phyloP scores from a whole-genome alignment of 176 grass and related monocot species.

The Urochloa ruziziensis region DNA sequence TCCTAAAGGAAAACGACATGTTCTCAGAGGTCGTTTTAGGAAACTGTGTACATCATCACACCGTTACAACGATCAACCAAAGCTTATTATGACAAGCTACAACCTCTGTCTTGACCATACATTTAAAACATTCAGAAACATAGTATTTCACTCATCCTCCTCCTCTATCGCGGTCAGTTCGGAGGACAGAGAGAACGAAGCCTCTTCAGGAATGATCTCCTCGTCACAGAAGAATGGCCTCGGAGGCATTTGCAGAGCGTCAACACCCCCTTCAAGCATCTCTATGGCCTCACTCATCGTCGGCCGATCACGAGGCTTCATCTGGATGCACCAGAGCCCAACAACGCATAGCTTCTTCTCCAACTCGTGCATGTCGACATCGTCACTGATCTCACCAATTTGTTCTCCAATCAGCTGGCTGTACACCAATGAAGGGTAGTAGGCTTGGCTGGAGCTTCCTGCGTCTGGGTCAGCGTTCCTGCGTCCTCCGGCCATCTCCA shows the following conservation, averaged over 20 bases:
- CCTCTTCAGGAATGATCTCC: background rate
- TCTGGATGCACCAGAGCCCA: too few species aligned
- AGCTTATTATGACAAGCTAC: background rate
- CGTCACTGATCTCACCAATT: background rate
- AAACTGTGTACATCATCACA: background rate
- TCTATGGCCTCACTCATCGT: conserved; percentile 39
- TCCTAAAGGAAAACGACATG: too few species aligned
- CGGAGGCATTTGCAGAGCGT: conserved; percentile 4
- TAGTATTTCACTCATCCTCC: conserved; percentile 1
- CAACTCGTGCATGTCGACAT: conserved; percentile 17
- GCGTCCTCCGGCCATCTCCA: conserved; percentile 47
- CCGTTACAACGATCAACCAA: background rate
- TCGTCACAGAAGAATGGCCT: conserved; percentile 33
- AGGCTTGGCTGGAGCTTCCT: background rate
- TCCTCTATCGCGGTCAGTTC: background rate
- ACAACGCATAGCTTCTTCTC: conserved; percentile 40
- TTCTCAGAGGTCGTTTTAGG: too few species aligned
- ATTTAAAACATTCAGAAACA: background rate
- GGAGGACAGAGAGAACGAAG: background rate
- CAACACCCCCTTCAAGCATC: conserved; percentile 12
- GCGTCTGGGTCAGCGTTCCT: conserved; percentile 9
- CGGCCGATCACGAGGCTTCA: conserved; percentile 21
- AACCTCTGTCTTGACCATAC: background rate
- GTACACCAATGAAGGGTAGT: conserved; percentile 49
- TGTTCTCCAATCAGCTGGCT: background rate